Conservation (phyloP, 371 early-diverging fungal species). For the Mucor racemosus region DNA sequence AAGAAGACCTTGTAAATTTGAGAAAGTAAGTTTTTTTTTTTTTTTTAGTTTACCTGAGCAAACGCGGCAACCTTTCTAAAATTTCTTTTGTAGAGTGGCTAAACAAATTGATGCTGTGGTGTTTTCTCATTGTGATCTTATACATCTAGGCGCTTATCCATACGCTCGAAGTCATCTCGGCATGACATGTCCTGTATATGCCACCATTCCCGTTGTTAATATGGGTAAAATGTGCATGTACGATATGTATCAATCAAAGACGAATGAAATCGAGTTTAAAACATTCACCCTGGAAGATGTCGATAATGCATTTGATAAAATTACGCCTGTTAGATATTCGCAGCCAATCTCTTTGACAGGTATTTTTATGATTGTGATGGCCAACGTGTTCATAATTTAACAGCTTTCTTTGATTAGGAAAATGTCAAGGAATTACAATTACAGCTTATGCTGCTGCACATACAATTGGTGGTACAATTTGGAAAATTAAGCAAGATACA, state of each 20-base stretch:
- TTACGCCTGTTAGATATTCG: constrained; percentile 86
- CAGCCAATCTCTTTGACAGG: constrained; percentile 80
- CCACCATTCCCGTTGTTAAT: constrained; percentile 93
- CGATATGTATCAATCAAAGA: constrained; percentile 76
- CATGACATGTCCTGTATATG: constrained; percentile 88
- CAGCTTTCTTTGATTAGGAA: constrained; percentile 47
- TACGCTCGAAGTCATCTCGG: constrained; percentile 82
- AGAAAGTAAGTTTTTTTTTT: constrained; percentile 56
- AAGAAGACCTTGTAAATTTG: constrained; percentile 68
- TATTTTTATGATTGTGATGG: neutral
- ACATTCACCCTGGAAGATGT: constrained; percentile 78
- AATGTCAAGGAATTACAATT: constrained; percentile 86
- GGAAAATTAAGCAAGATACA: constrained; percentile 94
- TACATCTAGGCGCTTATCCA: constrained; percentile 91
- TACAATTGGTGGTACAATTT: constrained; percentile 96
- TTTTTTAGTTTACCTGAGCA: neutral
- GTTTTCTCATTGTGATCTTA: constrained; percentile 88
- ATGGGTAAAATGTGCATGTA: constrained; percentile 91
- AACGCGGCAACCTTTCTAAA: neutral
- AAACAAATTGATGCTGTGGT: constrained; percentile 93
- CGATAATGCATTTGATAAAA: constrained; percentile 84
- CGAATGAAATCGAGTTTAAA: constrained; percentile 72
- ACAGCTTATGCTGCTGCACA: constrained; percentile 96
- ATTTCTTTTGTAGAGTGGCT: constrained; percentile 64
- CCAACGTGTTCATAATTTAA: neutral